Evolutionary conservation across 805 yeast genomes (phyloP), one percentile per base, ranked within the genome.

Genomic region (Kurtzmaniella cleridarum): DNA sequence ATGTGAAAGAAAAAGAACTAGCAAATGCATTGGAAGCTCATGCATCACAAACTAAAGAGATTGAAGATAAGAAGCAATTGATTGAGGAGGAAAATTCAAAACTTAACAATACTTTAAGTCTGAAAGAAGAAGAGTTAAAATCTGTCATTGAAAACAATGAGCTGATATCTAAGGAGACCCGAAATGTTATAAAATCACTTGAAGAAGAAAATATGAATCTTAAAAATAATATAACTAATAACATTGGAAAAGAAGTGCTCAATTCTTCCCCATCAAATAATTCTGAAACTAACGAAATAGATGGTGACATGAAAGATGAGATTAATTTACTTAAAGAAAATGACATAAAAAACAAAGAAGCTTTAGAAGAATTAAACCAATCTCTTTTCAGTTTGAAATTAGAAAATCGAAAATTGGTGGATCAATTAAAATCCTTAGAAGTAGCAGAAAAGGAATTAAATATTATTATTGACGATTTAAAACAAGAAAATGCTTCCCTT

Each of bases 101-200:
- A 30, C 20, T 17, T 4, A 43, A 40, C 12, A 32, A 40, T 13
- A 32, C 29, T 12, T 20, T 40, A 14, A 34, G 38, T 11, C 29
- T 38, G 8, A 38, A 45, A 27, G 30, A 41, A 10, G 17, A 20
- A 7, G 37, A 38, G 4, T 36, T 43, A 38, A 28, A 41, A 29
- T 38, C 24, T 32, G 35, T 13, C 4, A 30, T 36, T 17, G 37
- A 29, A 28, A 11, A 12, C 15, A 15, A 16, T 2, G 41, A 41
- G 12, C 34, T 24, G 7, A 50, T 53, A 1, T 52, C 58, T 13
- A 60, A 55, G 34, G 49, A 46, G 17, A 54, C 58, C 35, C 58
- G 8, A 20, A 8, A 20, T 5, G 7, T 20, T 5, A 20, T 20
- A 5, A 20, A 20, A 20, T 20, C 24, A 20, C 24, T 20, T 8